These are phyloP conservation scores for Elongisporangium anandrum DNA, from an alignment of 352 stramenopile species.

Conservation along the genomic window DNA sequence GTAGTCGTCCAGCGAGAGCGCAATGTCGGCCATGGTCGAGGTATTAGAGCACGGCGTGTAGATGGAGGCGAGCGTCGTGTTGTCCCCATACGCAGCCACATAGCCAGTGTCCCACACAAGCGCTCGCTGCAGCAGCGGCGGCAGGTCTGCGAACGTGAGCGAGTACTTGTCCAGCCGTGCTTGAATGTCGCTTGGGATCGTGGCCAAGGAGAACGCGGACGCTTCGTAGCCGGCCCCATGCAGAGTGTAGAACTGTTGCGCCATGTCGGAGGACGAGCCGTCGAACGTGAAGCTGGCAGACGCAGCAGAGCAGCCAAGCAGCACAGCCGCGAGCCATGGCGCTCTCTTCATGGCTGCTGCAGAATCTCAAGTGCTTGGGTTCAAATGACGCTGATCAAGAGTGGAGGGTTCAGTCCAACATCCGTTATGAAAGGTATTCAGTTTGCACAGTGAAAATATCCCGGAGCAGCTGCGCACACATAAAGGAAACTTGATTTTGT, in stretches of 20 bases:
- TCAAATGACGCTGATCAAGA: not conserved
- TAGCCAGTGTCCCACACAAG: conserved; percentile 29
- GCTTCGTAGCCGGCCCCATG: not conserved
- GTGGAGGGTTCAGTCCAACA: not conserved
- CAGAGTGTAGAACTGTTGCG: conserved; percentile 39
- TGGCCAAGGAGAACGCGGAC: not conserved
- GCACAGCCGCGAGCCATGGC: not conserved
- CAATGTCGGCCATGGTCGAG: conserved; percentile 18
- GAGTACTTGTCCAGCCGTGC: conserved; percentile 23
- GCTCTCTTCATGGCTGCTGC: not conserved
- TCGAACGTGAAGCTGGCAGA: conserved; percentile 18
- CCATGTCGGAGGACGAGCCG: conserved; percentile 43
- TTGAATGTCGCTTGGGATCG: conserved; percentile 27
- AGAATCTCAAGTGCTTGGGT: not conserved
- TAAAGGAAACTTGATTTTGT: too few species aligned
- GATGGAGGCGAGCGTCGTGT: conserved; percentile 28
- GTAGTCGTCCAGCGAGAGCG: conserved; percentile 18
- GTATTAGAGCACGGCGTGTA: conserved; percentile 42
- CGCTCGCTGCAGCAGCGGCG: conserved; percentile 17
- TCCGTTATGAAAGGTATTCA: not conserved
- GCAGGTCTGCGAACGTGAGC: conserved; percentile 24
- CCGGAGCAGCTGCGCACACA: not conserved
- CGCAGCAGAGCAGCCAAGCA: conserved; percentile 4
- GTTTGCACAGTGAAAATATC: not conserved
- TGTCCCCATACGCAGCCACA: conserved; percentile 7